These are phyloP conservation scores for Auricularia auricula-judae DNA, from an alignment of 768 basidiomycete genomes.

Conservation along the genomic window DNA sequence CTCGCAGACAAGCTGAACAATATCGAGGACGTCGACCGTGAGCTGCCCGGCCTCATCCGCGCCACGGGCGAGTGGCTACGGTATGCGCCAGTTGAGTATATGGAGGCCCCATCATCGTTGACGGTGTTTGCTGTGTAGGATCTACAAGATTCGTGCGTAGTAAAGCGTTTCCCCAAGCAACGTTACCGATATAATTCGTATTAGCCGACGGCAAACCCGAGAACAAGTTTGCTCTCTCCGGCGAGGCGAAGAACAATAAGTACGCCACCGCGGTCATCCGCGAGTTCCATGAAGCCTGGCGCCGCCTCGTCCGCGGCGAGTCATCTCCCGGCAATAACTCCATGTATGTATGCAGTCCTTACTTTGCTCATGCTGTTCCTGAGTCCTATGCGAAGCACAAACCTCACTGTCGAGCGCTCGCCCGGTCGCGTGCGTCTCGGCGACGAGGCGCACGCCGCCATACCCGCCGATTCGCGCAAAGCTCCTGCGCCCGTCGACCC, in stretches of 20 bases:
- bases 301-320: conserved; percentile 79
- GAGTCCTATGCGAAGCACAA: conserved; percentile 42
- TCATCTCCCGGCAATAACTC: conserved; percentile 59
- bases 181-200: not conserved
- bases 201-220: conserved; percentile 82
- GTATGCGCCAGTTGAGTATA: conserved; percentile 20
- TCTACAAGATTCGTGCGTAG: conserved; percentile 70
- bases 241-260: conserved; percentile 99
- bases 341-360: conserved; percentile 48
- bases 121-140: conserved; percentile 32
- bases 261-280: conserved; percentile 99
- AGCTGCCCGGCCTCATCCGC: conserved; percentile 91
- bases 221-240: conserved; percentile 98
- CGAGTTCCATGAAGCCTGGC: conserved; percentile 98
- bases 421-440: conserved; percentile 53
- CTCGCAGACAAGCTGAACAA: conserved; percentile 95
- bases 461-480: conserved; percentile 74
- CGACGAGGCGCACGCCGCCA: conserved; percentile 48
- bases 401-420: conserved; percentile 66
- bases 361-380: not conserved
- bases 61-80: conserved; percentile 99
- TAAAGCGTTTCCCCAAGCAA: not conserved
- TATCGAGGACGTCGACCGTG: conserved; percentile 96
- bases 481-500: conserved; percentile 85
- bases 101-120: not conserved